phyloP scores from a whole-genome alignment of 768 basidiomycete genomes.

The Podaxis sp. region DNA sequence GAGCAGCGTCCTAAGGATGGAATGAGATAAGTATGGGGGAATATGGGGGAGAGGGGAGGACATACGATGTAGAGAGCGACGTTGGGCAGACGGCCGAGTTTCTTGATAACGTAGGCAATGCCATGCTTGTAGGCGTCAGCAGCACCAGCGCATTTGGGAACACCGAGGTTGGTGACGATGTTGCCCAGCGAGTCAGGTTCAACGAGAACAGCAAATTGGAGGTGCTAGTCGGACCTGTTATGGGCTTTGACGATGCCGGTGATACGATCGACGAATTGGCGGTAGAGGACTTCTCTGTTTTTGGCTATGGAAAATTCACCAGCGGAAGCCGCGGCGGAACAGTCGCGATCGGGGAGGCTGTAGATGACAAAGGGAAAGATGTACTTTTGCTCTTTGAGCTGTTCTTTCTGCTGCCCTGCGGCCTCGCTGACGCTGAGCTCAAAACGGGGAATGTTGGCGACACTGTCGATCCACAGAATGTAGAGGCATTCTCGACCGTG shows the following conservation, averaged over 20 bases:
- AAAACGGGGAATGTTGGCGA: constrained; percentile 9
- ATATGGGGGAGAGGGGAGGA: background rate
- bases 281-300: constrained; percentile 28
- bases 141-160: constrained; percentile 29
- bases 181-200: constrained; percentile 35
- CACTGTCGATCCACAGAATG: constrained; percentile 21
- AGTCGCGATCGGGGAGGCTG: constrained; percentile 35
- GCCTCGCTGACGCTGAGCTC: constrained; percentile 12
- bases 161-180: constrained; percentile 26
- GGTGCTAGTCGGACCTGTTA: constrained; percentile 7
- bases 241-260: background rate
- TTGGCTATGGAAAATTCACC: constrained; percentile 29
- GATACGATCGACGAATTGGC: constrained; percentile 27
- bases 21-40: background rate
- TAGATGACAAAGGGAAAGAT: constrained; percentile 32
- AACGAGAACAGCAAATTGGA: constrained; percentile 27
- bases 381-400: constrained; percentile 17
- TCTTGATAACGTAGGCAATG: constrained; percentile 16
- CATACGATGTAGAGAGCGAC: constrained; percentile 25
- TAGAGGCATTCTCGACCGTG: constrained; percentile 19
- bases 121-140: constrained; percentile 25
- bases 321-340: constrained; percentile 29
- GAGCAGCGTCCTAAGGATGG: constrained; percentile 25
- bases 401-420: background rate
- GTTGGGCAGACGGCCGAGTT: constrained; percentile 20